These are phyloP conservation scores for Xylaria grammica DNA, from an alignment of 495 filamentous ascomycete genomes.

Conservation along the genomic window DNA sequence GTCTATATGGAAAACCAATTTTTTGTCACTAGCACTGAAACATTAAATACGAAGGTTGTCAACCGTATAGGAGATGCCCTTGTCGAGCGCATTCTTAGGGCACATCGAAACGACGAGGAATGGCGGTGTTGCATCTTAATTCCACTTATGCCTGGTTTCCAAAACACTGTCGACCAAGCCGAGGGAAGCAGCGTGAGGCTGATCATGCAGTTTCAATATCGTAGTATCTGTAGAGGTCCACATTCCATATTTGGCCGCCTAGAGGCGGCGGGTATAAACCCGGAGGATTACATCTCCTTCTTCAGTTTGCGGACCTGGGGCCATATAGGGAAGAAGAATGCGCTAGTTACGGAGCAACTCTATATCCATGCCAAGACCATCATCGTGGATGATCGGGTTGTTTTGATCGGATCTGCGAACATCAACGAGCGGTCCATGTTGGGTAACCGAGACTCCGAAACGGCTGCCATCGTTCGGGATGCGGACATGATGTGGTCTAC, in stretches of 20 bases:
- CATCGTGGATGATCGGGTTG: constrained; percentile 92
- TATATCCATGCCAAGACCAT: constrained; percentile 99
- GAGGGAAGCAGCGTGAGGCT: constrained; percentile 93
- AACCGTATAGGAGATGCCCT: constrained; percentile 95
- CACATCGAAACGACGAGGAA: constrained; percentile 80
- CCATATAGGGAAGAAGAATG: constrained; percentile 80
- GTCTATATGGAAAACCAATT: constrained; percentile 99
- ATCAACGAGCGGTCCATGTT: constrained; percentile 99
- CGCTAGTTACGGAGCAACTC: constrained; percentile 91
- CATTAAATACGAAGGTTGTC: constrained; percentile 83
- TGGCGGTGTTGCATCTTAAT: constrained; percentile 96
- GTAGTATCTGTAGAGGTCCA: constrained; percentile 94
- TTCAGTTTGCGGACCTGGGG: constrained; percentile 94
- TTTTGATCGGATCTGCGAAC: constrained; percentile 95
- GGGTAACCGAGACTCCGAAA: constrained; percentile 88
- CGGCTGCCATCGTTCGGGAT: constrained; percentile 88
- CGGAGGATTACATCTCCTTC: constrained; percentile 96
- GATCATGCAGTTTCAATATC: constrained; percentile 98
- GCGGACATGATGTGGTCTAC: constrained; percentile 91
- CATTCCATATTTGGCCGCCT: constrained; percentile 90
- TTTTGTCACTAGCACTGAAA: constrained; percentile 92
- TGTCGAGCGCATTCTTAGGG: constrained; percentile 87
- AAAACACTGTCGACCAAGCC: constrained; percentile 92
- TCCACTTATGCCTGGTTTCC: constrained; percentile 96
- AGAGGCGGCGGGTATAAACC: constrained; percentile 82